phyloP scores from a whole-genome alignment of 495 filamentous ascomycete genomes.

The Hypoxylon subgilvum region DNA sequence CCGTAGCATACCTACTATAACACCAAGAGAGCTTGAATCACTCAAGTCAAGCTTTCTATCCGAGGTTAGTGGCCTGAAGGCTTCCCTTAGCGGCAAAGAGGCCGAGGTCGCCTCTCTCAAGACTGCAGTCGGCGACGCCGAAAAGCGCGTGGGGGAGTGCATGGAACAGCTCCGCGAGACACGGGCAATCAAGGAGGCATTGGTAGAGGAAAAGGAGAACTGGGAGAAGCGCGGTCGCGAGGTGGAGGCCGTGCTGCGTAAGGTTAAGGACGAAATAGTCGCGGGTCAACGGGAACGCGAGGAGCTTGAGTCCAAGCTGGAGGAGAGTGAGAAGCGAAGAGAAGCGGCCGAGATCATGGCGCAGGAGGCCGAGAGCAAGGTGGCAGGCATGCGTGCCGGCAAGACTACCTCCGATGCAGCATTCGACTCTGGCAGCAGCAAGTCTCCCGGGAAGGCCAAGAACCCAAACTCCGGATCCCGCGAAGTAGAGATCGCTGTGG shows the following conservation, averaged over 20 bases:
- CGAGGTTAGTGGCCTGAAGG: slow-evolving; percentile 87
- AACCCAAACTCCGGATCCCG: slow-evolving; percentile 35
- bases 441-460: slow-evolving; percentile 42
- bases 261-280: slow-evolving; percentile 81
- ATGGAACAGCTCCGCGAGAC: slow-evolving; percentile 81
- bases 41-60: slow-evolving; percentile 88
- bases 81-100: slow-evolving; percentile 86
- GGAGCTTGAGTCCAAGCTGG: slow-evolving; percentile 68
- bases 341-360: slow-evolving; percentile 69
- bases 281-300: slow-evolving; percentile 77
- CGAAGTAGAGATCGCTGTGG: slow-evolving; percentile 85
- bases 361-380: slow-evolving; percentile 74
- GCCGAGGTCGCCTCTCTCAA: slow-evolving; percentile 86
- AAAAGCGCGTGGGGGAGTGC: slow-evolving; percentile 86
- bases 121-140: slow-evolving; percentile 82
- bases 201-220: slow-evolving; percentile 76
- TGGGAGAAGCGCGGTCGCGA: slow-evolving; percentile 86
- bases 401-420: slow-evolving; percentile 47
- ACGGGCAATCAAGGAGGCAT: slow-evolving; percentile 65
- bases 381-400: slow-evolving; percentile 68
- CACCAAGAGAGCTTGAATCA: slow-evolving; percentile 87
- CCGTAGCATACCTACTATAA: slow-evolving; percentile 86
- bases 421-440: slow-evolving; percentile 24
- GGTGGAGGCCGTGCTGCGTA: slow-evolving; percentile 78
- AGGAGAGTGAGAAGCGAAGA: slow-evolving; percentile 75